phyloP scores from a whole-genome alignment of 148 eudicot species.

The Rhododendron kiyosumense region DNA sequence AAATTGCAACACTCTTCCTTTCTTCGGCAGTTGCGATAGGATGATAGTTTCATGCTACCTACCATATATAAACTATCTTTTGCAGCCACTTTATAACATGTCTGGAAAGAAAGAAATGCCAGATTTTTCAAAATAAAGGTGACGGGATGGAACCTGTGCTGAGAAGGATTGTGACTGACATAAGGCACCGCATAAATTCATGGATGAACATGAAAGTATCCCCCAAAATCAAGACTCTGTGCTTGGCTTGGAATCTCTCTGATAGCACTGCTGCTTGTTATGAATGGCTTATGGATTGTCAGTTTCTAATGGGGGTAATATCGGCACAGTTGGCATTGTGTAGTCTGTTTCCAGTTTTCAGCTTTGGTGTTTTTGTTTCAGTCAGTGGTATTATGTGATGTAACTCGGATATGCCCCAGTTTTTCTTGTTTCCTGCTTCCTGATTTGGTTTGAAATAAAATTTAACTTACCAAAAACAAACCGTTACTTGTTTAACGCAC shows the following conservation, averaged over 20 bases:
- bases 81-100: neutral
- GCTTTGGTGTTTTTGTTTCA: neutral
- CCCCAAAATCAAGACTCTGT: neutral
- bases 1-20: constrained; percentile 6
- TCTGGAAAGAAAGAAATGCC: neutral
- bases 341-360: neutral
- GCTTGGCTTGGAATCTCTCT: neutral
- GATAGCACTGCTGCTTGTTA: neutral
- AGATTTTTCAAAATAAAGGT: neutral
- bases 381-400: neutral
- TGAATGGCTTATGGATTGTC: neutral
- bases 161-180: neutral
- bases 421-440: neutral
- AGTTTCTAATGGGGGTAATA: neutral
- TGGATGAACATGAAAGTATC: neutral
- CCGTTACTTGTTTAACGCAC: neutral
- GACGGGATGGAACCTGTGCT: neutral
- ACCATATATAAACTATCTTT: neutral
- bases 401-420: neutral
- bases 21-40: neutral
- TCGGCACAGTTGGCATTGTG: neutral
- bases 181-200: neutral
- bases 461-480: neutral
- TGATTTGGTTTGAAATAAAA: neutral
- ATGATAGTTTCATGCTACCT: neutral